phyloP scores from a whole-genome alignment of 139 green algal genomes.

The Monoraphidium neglectum region DNA sequence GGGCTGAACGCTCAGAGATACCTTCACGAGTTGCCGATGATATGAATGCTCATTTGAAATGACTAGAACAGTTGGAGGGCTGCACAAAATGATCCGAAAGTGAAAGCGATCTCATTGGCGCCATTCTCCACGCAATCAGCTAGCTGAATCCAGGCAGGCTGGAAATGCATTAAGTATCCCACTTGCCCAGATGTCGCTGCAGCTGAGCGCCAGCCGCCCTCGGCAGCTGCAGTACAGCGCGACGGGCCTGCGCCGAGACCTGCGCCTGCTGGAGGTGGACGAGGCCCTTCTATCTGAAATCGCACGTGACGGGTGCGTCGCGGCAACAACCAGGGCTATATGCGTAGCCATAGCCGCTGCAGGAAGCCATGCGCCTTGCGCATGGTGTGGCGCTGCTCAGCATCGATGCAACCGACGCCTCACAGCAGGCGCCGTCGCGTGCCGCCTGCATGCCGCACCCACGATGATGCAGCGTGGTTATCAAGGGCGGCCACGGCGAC shows the following conservation, averaged over 20 bases:
- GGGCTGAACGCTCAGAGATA: too few relatives aligned
- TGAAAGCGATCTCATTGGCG: too few relatives aligned
- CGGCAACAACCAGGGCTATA: too few relatives aligned
- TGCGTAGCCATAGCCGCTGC: not conserved
- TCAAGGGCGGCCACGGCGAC: conserved; percentile 44
- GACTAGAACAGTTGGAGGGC: too few relatives aligned
- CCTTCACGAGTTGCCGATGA: too few relatives aligned
- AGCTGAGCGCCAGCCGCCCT: conserved; percentile 17
- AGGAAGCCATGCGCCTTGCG: not conserved
- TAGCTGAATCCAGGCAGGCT: not conserved
- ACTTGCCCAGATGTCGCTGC: conserved; percentile 16
- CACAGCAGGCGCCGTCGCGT: too few relatives aligned
- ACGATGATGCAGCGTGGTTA: conserved; percentile 34
- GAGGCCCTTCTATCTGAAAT: conserved; percentile 35
- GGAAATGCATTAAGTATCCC: not conserved
- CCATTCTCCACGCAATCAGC: not conserved
- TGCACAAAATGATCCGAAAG: too few relatives aligned
- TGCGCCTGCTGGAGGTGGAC: conserved; percentile 40
- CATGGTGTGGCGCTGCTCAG: not conserved
- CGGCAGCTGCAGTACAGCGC: conserved; percentile 24
- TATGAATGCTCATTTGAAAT: too few relatives aligned
- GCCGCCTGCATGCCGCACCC: too few relatives aligned
- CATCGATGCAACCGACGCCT: too few relatives aligned
- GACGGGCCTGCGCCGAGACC: conserved; percentile 19
- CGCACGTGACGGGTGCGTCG: conserved; percentile 24